phyloP scores from a whole-genome alignment of 1,284 basidiomycete species.

The Porodaedalea pini region DNA sequence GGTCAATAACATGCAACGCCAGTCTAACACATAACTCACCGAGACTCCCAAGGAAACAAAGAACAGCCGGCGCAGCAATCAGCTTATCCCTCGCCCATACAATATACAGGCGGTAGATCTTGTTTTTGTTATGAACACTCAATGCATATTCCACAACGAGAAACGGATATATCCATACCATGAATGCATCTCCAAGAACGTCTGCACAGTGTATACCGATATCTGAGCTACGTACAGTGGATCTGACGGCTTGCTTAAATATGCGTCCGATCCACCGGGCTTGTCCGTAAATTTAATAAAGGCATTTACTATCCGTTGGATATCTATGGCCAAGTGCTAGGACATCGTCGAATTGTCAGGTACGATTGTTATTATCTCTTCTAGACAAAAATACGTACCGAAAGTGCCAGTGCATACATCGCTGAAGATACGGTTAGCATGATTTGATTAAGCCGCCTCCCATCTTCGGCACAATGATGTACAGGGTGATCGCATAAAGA shows the following conservation, averaged over 20 bases:
- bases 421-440: neutral
- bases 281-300: conserved; percentile 24
- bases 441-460: neutral
- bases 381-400: neutral
- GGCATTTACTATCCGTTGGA: conserved; percentile 24
- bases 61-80: neutral
- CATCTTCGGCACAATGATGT: neutral
- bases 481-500: neutral
- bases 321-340: conserved; percentile 27
- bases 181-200: conserved; percentile 34
- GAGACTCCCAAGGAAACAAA: conserved; percentile 11
- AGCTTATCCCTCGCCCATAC: conserved; percentile 9
- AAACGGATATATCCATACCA: conserved; percentile 24
- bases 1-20: neutral
- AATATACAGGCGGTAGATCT: conserved; percentile 15
- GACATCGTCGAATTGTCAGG: neutral
- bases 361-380: neutral
- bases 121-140: neutral
- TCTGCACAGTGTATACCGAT: conserved; percentile 32
- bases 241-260: conserved; percentile 24
- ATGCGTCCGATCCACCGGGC: conserved; percentile 25
- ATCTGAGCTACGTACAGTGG: conserved; percentile 30
- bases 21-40: neutral
- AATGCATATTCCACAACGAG: neutral
- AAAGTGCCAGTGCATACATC: neutral